A percentile compares a stretch with the other conserved stretches of the same genome.
phyloP scores from a whole-genome alignment of 345 rosid genomes.

The Pistacia integerrima region DNA sequence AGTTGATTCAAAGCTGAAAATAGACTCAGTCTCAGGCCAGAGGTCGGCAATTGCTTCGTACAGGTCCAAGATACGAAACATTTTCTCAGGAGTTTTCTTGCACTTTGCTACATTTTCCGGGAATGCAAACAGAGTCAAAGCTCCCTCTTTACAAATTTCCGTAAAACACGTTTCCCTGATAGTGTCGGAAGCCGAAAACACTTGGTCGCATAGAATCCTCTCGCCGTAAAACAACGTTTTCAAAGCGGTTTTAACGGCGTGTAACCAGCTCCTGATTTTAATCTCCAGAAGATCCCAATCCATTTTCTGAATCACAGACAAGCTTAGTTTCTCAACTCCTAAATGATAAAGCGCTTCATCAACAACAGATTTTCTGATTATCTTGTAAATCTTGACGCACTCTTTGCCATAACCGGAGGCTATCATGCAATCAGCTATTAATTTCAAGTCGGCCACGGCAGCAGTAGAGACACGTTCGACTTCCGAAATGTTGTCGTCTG shows the following conservation, averaged over 20 bases:
- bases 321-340: slow-evolving; percentile 49
- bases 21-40: slow-evolving; percentile 52
- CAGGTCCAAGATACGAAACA: slow-evolving; percentile 68
- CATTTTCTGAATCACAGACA: slow-evolving; percentile 49
- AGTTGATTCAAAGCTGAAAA: slow-evolving; percentile 51
- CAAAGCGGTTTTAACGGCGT: slow-evolving; percentile 49
- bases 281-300: slow-evolving; percentile 60
- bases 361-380: slow-evolving; percentile 56
- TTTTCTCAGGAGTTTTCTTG: slow-evolving; percentile 69
- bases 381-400: slow-evolving; percentile 53
- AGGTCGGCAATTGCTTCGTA: slow-evolving; percentile 53
- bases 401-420: slow-evolving; percentile 62
- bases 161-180: slow-evolving; percentile 59
- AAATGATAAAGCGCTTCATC: slow-evolving; percentile 50
- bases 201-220: slow-evolving; percentile 64
- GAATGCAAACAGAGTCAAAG: slow-evolving; percentile 60
- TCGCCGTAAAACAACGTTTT: slow-evolving; percentile 64
- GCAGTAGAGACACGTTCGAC: slow-evolving; percentile 29
- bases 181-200: slow-evolving; percentile 51
- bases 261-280: slow-evolving; percentile 60
- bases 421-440: slow-evolving; percentile 73
- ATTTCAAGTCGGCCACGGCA: slow-evolving; percentile 51
- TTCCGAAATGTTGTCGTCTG: slow-evolving; percentile 34
- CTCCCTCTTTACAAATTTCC: slow-evolving; percentile 55
- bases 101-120: slow-evolving; percentile 61